Evolutionary conservation across 352 stramenopile genomes (phyloP).

Genomic region (Globisporangium nunn): DNA sequence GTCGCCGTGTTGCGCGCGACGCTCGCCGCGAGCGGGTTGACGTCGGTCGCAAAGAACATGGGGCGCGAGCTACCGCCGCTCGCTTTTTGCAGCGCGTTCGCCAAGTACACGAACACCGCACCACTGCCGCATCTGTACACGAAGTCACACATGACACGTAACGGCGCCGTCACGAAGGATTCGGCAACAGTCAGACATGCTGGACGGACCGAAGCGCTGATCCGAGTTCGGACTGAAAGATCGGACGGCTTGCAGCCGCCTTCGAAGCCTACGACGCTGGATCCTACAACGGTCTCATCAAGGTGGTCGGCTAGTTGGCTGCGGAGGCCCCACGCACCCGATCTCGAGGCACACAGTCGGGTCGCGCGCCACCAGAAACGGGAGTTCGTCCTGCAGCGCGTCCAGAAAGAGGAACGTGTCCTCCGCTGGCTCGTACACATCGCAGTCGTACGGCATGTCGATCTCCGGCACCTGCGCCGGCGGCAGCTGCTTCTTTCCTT

Average conservation of each 20-base stretch:
- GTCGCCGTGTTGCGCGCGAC: constrained; percentile 79
- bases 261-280: too few relatives aligned
- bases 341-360: constrained; percentile 86
- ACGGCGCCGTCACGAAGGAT: neutral
- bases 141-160: neutral
- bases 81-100: constrained; percentile 63
- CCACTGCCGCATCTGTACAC: constrained; percentile 43
- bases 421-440: constrained; percentile 96
- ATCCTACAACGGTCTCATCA: neutral
- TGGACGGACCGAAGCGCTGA: too few relatives aligned
- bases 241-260: too few relatives aligned
- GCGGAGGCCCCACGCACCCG: constrained; percentile 31
- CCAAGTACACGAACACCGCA: constrained; percentile 67
- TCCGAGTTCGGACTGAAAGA: too few relatives aligned
- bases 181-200: neutral
- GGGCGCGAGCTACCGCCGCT: constrained; percentile 22
- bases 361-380: constrained; percentile 40
- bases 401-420: constrained; percentile 98
- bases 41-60: constrained; percentile 87
- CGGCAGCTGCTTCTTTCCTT: neutral
- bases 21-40: constrained; percentile 87
- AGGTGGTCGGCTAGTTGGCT: neutral
- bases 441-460: constrained; percentile 68
- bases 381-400: constrained; percentile 86
- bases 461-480: constrained; percentile 54